Base-by-base conservation (phyloP, 805 yeast genomes). In the Yarrowia sp. region DNA sequence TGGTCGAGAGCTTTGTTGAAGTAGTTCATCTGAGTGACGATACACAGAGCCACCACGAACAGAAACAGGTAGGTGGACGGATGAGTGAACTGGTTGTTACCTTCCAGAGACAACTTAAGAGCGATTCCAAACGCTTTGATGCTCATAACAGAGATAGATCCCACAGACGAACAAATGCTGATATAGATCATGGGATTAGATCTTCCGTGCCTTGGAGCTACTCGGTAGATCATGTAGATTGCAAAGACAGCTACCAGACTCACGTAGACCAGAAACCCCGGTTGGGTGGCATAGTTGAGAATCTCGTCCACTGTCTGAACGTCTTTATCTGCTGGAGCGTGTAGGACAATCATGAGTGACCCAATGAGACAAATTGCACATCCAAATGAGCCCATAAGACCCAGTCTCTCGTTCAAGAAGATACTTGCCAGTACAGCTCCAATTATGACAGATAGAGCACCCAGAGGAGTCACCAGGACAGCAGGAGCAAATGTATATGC, bases 401-500 rank as follows among this genome's bases (percentile, higher is more conserved):
- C 97, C 70, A 92, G 84, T 75, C 90, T 94, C 77, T 92, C 97
- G 74, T 89, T 88, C 71, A 92, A 81, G 75, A 92, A 91, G 3
- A 92, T 77, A 2, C 97, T 89, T 0, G 97, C 97, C 71, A 92
- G 81, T 7, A 92, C 91, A 2, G 97, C 97, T 14, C 97, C 97
- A 70, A 92, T 92, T 71, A 92, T 90, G 32, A 92, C 97, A 8
- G 93, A 87, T 36, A 92, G 80, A 0, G 97, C 97, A 11, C 97
- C 97, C 68, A 92, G 81, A 4, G 97, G 97, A 3, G 97, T 92
- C 50, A 92, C 97, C 73, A 92, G 79, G 71, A 92, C 90, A 0
- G 97, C 96, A 4, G 97, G 97, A 0, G 97, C 97, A 83, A 92
- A 92, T 1, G 97, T 92, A 76, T 92, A 92, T 0, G 97, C 97